Evolutionary conservation across 805 yeast genomes (phyloP), one percentile per base, ranked within the genome.

Genomic region (Candida bentonensis): DNA sequence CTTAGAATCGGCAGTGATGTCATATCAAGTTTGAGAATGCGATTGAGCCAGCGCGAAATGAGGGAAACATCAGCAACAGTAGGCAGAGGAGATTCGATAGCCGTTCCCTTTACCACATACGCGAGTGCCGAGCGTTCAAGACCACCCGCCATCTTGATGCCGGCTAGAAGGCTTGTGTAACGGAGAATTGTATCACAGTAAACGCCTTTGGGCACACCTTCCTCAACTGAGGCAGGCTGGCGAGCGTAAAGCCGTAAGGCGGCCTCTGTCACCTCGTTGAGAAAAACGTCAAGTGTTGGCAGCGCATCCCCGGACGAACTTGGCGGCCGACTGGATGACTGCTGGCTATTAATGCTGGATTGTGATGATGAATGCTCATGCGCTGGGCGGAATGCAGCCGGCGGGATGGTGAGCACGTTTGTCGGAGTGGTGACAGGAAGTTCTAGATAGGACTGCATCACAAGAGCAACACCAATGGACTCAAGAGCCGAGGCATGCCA

Each of bases 401-500:
- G 21, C 9, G 40, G 36, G n/a, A 53, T 40, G 9, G 46, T 21
- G 3, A 55, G 48, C 4, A 56, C 59, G 0, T 53, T 49, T 2
- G 57, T 44, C 1, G 70, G 69, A 11, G 62, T 51, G 0, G 57
- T 44, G 46, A 70, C 72, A 0, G 78, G 72, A 2, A 69, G 63
- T 22, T 72, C 76, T 15, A 80, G 58, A 52, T 68, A 77, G 11
- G 79, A 69, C 42, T 84, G 64, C 44, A 87, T 59, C 3, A 81
- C 59, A 34, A 81, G 59, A 47, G 83, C 74, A 1, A 84, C 76
- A 0, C 81, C 82, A 9, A 87, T 64, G 0, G 88, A 85, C 52
- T 87, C 96, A n/a, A 89, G 58, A 0, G 95, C 77, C 23, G 89
- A 79, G 0, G 81, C 97, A 13, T 85, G 68, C 97, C 97, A 92